These are phyloP conservation scores for Novymonas esmeraldas DNA, from an alignment of 208 protist genomes.

Conservation along the genomic window DNA sequence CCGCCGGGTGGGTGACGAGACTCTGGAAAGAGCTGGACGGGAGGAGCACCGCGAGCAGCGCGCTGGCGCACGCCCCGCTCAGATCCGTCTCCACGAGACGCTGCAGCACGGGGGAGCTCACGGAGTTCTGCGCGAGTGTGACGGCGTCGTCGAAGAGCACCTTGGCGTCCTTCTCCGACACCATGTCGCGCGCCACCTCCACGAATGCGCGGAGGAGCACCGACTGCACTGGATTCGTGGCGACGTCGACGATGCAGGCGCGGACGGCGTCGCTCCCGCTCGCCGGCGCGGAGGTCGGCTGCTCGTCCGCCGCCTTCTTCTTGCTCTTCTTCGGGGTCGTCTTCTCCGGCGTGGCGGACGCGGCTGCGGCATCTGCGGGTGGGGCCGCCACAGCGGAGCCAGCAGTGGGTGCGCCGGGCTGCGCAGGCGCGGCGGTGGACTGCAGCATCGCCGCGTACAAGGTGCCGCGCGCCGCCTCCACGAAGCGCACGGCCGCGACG, in stretches of 20 bases:
- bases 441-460: slow-evolving; percentile 12
- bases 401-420: neutral
- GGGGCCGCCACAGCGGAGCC: neutral
- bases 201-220: slow-evolving; percentile 77
- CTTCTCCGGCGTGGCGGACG: slow-evolving; percentile 9
- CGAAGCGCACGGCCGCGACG: slow-evolving; percentile 39
- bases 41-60: slow-evolving; percentile 40
- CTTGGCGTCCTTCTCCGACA: slow-evolving; percentile 27
- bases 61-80: slow-evolving; percentile 16
- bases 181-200: slow-evolving; percentile 44
- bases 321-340: neutral
- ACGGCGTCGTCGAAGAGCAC: slow-evolving; percentile 29
- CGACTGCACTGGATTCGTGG: slow-evolving; percentile 65
- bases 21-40: slow-evolving; percentile 24
- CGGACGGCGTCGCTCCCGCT: neutral
- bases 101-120: slow-evolving; percentile 83
- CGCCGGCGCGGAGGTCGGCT: neutral
- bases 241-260: slow-evolving; percentile 43
- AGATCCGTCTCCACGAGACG: slow-evolving; percentile 64
- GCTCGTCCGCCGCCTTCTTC: neutral
- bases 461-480: slow-evolving; percentile 27
- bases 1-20: slow-evolving; percentile 61
- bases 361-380: neutral
- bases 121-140: slow-evolving; percentile 61
- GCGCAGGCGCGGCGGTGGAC: neutral